Conservation (phyloP, 1,284 basidiomycete species). For the Neonothopanus nambi region DNA sequence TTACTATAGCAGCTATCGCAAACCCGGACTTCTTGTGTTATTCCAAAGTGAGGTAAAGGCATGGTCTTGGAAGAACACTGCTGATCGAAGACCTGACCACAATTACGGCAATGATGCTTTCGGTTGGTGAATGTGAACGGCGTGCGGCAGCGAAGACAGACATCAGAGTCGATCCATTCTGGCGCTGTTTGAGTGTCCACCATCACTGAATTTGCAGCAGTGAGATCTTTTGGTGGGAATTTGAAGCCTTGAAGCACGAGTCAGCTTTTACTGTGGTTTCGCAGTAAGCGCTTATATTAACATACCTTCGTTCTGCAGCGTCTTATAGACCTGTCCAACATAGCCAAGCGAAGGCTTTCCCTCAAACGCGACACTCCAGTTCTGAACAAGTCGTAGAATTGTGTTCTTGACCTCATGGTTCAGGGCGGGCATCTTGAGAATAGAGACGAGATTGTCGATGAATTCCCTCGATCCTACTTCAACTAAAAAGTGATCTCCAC, state of each 20-base stretch:
- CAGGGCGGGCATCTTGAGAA: constrained; percentile 70
- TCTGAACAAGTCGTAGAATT: constrained; percentile 82
- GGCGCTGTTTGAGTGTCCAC: constrained; percentile 88
- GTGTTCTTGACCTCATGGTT: constrained; percentile 86
- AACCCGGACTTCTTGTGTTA: constrained; percentile 90
- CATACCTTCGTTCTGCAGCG: constrained; percentile 74
- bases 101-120: constrained; percentile 98
- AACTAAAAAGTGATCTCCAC: constrained; percentile 87
- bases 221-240: constrained; percentile 81
- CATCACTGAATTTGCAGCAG: constrained; percentile 74
- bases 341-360: constrained; percentile 77
- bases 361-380: constrained; percentile 92
- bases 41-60: constrained; percentile 91
- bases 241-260: constrained; percentile 56
- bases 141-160: constrained; percentile 92
- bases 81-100: constrained; percentile 96
- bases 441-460: constrained; percentile 88
- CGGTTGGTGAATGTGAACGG: constrained; percentile 95
- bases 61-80: constrained; percentile 87
- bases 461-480: constrained; percentile 90
- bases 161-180: constrained; percentile 95
- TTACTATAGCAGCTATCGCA: constrained; percentile 90
- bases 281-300: constrained; percentile 2
- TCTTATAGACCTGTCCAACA: constrained; percentile 79
- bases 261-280: too few relatives aligned